Conservation (phyloP, 805 yeast species). For the Saccharomycopsis fodiens region DNA sequence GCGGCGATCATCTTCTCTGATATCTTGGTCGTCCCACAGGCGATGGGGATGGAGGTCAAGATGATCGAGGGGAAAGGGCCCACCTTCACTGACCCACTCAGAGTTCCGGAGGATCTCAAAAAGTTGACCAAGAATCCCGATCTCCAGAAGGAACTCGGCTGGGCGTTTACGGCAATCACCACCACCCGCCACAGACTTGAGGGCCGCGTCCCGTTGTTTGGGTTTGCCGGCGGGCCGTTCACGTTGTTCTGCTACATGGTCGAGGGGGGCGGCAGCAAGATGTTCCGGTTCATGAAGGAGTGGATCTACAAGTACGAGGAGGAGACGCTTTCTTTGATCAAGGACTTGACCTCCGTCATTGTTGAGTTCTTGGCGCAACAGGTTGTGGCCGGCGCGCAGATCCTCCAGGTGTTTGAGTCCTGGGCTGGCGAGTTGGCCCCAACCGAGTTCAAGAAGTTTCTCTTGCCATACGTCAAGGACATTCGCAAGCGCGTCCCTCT, state of each 20-base stretch:
- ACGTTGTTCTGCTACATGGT: slow-evolving; percentile 93
- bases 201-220: slow-evolving; percentile 90
- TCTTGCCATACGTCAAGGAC: slow-evolving; percentile 79
- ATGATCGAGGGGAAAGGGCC: slow-evolving; percentile 97
- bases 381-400: slow-evolving; percentile 96
- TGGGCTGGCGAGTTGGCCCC: slow-evolving; percentile 98
- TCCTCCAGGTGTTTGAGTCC: slow-evolving; percentile 92
- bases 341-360: slow-evolving; percentile 78
- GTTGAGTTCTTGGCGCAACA: slow-evolving; percentile 90
- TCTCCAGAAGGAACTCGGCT: slow-evolving; percentile 68
- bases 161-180: slow-evolving; percentile 95
- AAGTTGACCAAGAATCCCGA: slow-evolving; percentile 58
- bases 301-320: slow-evolving; percentile 83
- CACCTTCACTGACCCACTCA: slow-evolving; percentile 79
- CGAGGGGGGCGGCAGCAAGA: slow-evolving; percentile 92
- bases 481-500: slow-evolving; percentile 45
- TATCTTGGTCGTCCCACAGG: slow-evolving; percentile 94
- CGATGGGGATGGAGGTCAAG: slow-evolving; percentile 91
- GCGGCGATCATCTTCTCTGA: slow-evolving; percentile 97
- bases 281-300: slow-evolving; percentile 84
- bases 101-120: slow-evolving; percentile 60
- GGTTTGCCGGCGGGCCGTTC: slow-evolving; percentile 98
- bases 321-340: slow-evolving; percentile 61
- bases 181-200: slow-evolving; percentile 76
- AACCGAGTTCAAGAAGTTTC: slow-evolving; percentile 76